Percentiles rank a stretch among this genome's conserved stretches.
phyloP scores from a whole-genome alignment of 345 rosid species.

The Eutrema heterophyllum region DNA sequence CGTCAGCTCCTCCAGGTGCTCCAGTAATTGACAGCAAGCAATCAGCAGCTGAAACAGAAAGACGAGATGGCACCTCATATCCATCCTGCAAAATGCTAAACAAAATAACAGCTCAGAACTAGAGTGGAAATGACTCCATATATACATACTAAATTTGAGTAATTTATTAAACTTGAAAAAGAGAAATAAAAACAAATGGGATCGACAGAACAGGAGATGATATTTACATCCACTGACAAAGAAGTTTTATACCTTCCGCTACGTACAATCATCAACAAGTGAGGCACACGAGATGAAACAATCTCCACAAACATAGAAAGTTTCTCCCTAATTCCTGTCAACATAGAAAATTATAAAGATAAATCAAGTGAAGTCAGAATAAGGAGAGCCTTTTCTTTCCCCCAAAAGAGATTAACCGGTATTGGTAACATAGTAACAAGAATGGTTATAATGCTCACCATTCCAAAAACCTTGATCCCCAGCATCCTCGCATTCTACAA shows the following conservation, averaged over 20 bases:
- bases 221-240: neutral
- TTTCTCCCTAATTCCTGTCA: constrained; percentile 63
- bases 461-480: constrained; percentile 41
- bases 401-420: neutral
- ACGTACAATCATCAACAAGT: constrained; percentile 35
- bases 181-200: neutral
- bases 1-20: constrained; percentile 54
- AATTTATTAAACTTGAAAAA: neutral
- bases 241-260: constrained; percentile 60
- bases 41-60: constrained; percentile 84
- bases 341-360: neutral
- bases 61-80: constrained; percentile 83
- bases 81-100: constrained; percentile 68
- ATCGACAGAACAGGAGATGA: neutral
- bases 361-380: neutral
- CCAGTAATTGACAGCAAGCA: constrained; percentile 66
- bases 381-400: neutral
- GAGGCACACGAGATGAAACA: constrained; percentile 51
- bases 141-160: neutral
- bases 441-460: constrained; percentile 37
- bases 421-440: constrained; percentile 5
- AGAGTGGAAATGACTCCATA: neutral
- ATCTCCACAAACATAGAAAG: constrained; percentile 48
- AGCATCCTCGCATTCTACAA: constrained; percentile 46
- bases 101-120: constrained; percentile 16